Evolutionary conservation across 495 filamentous ascomycete species (phyloP).

Genomic region (Bacidia rubella): DNA sequence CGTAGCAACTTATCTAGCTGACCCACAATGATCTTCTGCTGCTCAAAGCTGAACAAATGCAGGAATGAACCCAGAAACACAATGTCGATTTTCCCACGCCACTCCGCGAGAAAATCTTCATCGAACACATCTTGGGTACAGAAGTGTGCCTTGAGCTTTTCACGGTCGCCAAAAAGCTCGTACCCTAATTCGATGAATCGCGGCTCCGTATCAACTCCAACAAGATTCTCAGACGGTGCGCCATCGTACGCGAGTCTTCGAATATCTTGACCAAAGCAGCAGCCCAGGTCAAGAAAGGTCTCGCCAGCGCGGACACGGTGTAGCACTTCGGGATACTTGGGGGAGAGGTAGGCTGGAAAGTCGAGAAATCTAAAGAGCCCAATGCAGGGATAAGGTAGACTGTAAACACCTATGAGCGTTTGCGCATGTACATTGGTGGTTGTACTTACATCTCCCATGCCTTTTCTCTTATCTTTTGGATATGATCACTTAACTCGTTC

Average conservation of each 20-base stretch:
- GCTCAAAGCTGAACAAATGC: conserved; percentile 41
- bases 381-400: conserved; percentile 32
- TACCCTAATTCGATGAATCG: conserved; percentile 40
- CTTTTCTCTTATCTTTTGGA: neutral
- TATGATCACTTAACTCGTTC: too few relatives aligned
- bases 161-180: conserved; percentile 35
- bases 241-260: conserved; percentile 33
- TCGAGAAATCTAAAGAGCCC: conserved; percentile 39
- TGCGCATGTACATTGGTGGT: neutral
- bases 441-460: neutral
- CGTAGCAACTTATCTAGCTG: conserved; percentile 16
- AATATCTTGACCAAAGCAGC: conserved; percentile 34
- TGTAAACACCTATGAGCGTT: neutral
- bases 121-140: conserved; percentile 33
- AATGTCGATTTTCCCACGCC: conserved; percentile 39
- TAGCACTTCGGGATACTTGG: conserved; percentile 28
- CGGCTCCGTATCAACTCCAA: conserved; percentile 32
- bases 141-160: conserved; percentile 17
- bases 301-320: conserved; percentile 25
- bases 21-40: conserved; percentile 35
- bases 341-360: conserved; percentile 24
- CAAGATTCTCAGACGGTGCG: conserved; percentile 26
- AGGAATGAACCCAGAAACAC: conserved; percentile 43
- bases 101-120: conserved; percentile 13
- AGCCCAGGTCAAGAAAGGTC: conserved; percentile 34